Conservation (phyloP, 495 filamentous ascomycete genomes). For the Glarea lozoyensis region DNA sequence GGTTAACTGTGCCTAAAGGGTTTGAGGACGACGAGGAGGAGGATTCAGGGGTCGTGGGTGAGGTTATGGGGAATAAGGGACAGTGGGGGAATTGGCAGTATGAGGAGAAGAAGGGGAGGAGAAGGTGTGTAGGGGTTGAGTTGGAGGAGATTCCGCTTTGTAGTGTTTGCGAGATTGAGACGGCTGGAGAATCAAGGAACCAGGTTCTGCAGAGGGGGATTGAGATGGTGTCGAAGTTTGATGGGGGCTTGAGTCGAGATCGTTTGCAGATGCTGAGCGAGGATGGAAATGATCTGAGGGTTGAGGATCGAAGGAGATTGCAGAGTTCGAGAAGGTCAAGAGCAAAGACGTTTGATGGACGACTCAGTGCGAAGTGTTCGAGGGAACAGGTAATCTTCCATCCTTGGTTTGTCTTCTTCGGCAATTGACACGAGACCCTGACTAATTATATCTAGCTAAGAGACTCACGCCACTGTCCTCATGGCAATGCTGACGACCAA, state of each 20-base stretch:
- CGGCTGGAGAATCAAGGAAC: neutral
- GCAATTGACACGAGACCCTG: too few species aligned
- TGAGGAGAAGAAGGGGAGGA: slow-evolving; percentile 19
- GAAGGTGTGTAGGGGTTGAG: slow-evolving; percentile 13
- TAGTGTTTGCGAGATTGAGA: slow-evolving; percentile 11
- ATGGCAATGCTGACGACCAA: slow-evolving; percentile 4
- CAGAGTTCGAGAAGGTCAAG: neutral
- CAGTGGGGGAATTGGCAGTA: slow-evolving; percentile 24
- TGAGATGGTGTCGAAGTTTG: slow-evolving; percentile 12
- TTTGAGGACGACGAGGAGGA: neutral
- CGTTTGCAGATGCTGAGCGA: slow-evolving; percentile 9
- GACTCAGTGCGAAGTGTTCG: neutral
- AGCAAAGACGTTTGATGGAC: neutral
- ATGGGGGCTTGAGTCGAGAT: slow-evolving; percentile 18
- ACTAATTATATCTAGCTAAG: too few species aligned
- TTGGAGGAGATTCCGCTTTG: slow-evolving; percentile 17
- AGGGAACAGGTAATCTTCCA: too few species aligned
- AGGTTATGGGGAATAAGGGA: slow-evolving; percentile 20
- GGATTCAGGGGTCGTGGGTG: slow-evolving; percentile 1
- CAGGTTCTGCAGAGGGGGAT: slow-evolving; percentile 12
- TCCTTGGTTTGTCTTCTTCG: too few species aligned
- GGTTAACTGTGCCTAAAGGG: slow-evolving; percentile 6
- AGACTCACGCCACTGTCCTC: too few species aligned
- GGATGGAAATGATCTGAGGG: neutral
- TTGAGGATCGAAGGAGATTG: neutral